Conservation (phyloP, 768 basidiomycete species). For the Candolleomyces eurysporus region DNA sequence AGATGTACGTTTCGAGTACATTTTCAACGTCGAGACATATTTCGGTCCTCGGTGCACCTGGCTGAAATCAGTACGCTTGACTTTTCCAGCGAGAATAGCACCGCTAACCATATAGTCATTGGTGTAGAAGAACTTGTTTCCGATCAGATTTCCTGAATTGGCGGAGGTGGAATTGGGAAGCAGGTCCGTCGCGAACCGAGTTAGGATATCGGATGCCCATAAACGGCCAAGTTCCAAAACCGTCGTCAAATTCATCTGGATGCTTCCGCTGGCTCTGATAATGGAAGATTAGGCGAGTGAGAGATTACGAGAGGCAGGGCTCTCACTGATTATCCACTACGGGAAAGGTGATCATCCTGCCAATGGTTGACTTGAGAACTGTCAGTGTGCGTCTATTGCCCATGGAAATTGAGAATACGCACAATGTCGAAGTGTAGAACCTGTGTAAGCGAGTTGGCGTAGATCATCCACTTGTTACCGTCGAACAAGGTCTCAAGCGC, state of each 20-base stretch:
- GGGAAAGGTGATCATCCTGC: conserved; percentile 68
- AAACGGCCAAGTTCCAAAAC: conserved; percentile 47
- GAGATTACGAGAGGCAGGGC: background rate
- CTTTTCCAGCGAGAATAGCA: background rate
- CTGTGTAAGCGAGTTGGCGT: conserved; percentile 51
- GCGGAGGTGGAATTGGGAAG: conserved; percentile 37
- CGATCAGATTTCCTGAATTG: conserved; percentile 51
- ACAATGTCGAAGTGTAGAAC: conserved; percentile 75
- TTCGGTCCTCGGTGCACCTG: conserved; percentile 62
- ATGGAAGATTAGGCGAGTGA: background rate
- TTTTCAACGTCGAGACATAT: conserved; percentile 61
- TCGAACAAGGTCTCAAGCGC: conserved; percentile 58
- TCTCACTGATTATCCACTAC: conserved; percentile 45
- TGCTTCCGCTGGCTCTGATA: conserved; percentile 53
- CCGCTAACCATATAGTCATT: conserved; percentile 65
- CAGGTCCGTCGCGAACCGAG: conserved; percentile 37
- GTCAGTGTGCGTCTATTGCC: conserved; percentile 1
- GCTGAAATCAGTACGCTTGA: conserved; percentile 1
- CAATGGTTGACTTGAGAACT: conserved; percentile 50
- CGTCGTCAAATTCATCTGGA: conserved; percentile 56
- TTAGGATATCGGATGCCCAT: conserved; percentile 47
- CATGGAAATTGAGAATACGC: conserved; percentile 22
- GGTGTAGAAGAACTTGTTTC: conserved; percentile 64
- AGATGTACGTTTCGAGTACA: conserved; percentile 56
- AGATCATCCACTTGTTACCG: conserved; percentile 71